Evolutionary conservation across 306 rosid genomes (phyloP).

Genomic region (Cucurbita argyrosperma): DNA sequence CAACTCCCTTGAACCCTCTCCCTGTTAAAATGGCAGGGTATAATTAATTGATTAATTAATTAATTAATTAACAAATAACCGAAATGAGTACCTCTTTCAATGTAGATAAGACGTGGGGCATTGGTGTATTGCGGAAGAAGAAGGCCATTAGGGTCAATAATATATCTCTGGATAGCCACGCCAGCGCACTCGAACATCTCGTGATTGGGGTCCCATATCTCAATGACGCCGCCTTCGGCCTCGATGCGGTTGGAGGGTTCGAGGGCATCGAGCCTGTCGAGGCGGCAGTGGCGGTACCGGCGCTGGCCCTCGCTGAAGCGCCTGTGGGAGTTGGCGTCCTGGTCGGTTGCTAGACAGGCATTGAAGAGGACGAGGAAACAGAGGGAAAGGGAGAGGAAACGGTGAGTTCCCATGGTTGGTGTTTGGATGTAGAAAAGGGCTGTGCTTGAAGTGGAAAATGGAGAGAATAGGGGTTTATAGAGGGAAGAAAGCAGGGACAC

Average conservation of each 20-base stretch:
- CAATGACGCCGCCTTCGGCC: slow-evolving; percentile 23
- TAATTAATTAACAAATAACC: no score
- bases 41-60: no score
- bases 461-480: not conserved
- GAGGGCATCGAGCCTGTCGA: slow-evolving; percentile 17
- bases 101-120: slow-evolving; percentile 23
- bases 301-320: slow-evolving; percentile 10
- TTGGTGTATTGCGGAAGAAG: slow-evolving; percentile 31
- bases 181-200: slow-evolving; percentile 24
- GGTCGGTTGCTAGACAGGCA: slow-evolving; percentile 14
- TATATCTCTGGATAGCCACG: slow-evolving; percentile 12
- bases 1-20: slow-evolving; percentile 14
- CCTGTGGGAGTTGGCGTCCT: not conserved
- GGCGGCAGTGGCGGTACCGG: slow-evolving; percentile 15
- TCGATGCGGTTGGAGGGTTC: slow-evolving; percentile 19
- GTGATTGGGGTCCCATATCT: slow-evolving; percentile 31
- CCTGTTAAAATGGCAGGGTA: not conserved
- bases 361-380: slow-evolving; percentile 25
- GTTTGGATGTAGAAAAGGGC: not conserved
- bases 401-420: slow-evolving; percentile 31
- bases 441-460: not conserved
- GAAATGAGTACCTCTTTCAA: slow-evolving; percentile 13
- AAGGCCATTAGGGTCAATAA: slow-evolving; percentile 30
- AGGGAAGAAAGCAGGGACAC: not conserved
- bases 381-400: slow-evolving; percentile 22